Evolutionary conservation across 164 flowering plant species (phyloP).

Genomic region (Kingdonia uniflora): DNA sequence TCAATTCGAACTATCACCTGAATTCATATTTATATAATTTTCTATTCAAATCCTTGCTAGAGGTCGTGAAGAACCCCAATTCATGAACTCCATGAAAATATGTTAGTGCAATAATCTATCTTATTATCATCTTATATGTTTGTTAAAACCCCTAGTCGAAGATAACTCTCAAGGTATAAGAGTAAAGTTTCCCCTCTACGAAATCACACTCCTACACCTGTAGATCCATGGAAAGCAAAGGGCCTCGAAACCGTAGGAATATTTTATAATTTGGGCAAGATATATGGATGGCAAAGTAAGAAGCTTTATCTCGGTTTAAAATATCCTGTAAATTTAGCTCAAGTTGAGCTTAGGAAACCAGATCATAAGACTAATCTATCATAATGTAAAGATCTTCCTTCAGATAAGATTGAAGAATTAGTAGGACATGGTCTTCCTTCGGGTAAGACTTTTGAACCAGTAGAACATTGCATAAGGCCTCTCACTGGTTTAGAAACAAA

Average conservation of each 20-base stretch:
- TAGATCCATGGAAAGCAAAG: conserved; percentile 15
- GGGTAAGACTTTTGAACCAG: conserved; percentile 11
- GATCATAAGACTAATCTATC: conserved; percentile 6
- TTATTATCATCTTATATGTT: too few species aligned
- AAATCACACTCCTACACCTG: too few species aligned
- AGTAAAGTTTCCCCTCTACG: too few species aligned
- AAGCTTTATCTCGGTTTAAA: conserved; percentile 14
- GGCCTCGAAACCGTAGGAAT: conserved; percentile 21
- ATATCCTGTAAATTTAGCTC: too few species aligned
- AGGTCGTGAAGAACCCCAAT: too few species aligned
- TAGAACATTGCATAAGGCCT: conserved; percentile 17
- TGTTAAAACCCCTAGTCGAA: too few species aligned
- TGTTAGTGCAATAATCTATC: too few species aligned
- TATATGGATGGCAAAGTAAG: conserved; percentile 40
- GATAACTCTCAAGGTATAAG: too few species aligned
- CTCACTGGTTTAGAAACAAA: conserved; percentile 10
- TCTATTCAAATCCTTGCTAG: too few species aligned
- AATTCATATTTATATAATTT: too few species aligned
- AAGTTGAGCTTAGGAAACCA: conserved; percentile 17
- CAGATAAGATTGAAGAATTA: conserved; percentile 5
- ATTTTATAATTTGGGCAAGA: conserved; percentile 22
- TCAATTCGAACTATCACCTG: too few species aligned
- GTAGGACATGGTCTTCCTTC: background rate
- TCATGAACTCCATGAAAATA: too few species aligned
- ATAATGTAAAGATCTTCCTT: conserved; percentile 3